Evolutionary conservation across 2,329 filamentous ascomycete species (phyloP), one percentile per base, ranked within the genome.

Genomic region (Cladophialophora carrionii): DNA sequence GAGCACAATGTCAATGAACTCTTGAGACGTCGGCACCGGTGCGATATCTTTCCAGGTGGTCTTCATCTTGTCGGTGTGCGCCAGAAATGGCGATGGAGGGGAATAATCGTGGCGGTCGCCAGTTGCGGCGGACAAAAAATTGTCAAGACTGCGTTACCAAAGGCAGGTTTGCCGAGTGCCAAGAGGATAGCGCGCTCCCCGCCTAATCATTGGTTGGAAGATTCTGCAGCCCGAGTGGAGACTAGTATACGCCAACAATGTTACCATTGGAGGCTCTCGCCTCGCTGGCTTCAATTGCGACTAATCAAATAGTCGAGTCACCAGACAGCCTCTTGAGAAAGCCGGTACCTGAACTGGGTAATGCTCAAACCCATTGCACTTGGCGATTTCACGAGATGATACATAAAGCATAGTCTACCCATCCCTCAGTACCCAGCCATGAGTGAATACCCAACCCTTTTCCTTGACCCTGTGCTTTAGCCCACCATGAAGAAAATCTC

Each of bases 1-100:
- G 74, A 99, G 86, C 71, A 98, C 93, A 77, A 99, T 97, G 80
- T 99, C 95, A 73, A 99, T 85, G 76, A 99, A 98, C 81, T 99
- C 95, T 83, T 96, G 90, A 78, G 89, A 89, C 74, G 91, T 96
- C 64, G 94, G 94, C 71, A 96, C 91, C 71, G 92, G 91, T 69
- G 90, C 88, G 73, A 96, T 96, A 76, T 86, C 84, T 75, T 86
- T 85, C 83, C 83, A 85, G 49, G 83, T 84, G 55, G 82, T 85
- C 81, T 85, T 85, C 83, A 85, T 73, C 58, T 71, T 85, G 75
- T 43, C 57, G 57, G 29, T 34, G 24, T 43, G 41, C 57, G 43
- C 37, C 37, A 34, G 24, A 9, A 48, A 22, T 20, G 74, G 77
- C 29, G 74, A 73, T 71, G 70, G 67, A 74, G 65, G 34, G 26